phyloP scores from a whole-genome alignment of 345 rosid species.

The Ricinus communis region DNA sequence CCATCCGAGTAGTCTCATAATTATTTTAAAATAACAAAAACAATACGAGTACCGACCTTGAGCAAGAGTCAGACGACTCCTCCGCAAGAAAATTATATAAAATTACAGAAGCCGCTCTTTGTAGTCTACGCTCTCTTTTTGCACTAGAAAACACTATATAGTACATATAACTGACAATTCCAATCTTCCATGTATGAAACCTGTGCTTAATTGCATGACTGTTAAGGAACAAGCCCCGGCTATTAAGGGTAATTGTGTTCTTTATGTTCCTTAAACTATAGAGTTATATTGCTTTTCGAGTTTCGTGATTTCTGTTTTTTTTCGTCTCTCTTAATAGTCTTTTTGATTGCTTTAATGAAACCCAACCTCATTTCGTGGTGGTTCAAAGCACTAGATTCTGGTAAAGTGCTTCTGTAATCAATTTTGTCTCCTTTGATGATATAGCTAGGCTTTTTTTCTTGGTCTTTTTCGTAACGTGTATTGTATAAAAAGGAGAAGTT shows the following conservation, averaged over 20 bases:
- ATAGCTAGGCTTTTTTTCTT: not conserved
- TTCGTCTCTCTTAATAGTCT: constrained; percentile 10
- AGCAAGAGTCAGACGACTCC: not conserved
- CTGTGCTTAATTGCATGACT: constrained; percentile 34
- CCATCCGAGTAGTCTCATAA: not conserved
- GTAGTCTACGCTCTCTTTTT: not conserved
- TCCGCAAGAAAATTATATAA: not conserved
- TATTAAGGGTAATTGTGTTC: constrained; percentile 33
- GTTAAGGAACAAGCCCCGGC: constrained; percentile 36
- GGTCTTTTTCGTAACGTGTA: not conserved
- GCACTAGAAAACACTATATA: not conserved
- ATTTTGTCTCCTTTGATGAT: constrained; percentile 17
- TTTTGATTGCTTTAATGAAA: constrained; percentile 1
- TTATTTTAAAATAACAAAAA: not conserved
- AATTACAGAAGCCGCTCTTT: not conserved
- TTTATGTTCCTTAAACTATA: constrained; percentile 23
- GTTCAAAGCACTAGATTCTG: constrained; percentile 49
- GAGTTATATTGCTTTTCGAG: constrained; percentile 22
- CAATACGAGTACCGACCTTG: not conserved
- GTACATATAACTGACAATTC: constrained; percentile 1
- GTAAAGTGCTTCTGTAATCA: constrained; percentile 25
- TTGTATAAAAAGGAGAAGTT: constrained; percentile 18
- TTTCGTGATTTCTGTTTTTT: constrained; percentile 28
- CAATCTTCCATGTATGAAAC: constrained; percentile 16
- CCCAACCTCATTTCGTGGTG: constrained; percentile 28